Evolutionary conservation across 352 stramenopile species (phyloP), one percentile per base, ranked within the genome.

Genomic region (Phytopythium vexans): DNA sequence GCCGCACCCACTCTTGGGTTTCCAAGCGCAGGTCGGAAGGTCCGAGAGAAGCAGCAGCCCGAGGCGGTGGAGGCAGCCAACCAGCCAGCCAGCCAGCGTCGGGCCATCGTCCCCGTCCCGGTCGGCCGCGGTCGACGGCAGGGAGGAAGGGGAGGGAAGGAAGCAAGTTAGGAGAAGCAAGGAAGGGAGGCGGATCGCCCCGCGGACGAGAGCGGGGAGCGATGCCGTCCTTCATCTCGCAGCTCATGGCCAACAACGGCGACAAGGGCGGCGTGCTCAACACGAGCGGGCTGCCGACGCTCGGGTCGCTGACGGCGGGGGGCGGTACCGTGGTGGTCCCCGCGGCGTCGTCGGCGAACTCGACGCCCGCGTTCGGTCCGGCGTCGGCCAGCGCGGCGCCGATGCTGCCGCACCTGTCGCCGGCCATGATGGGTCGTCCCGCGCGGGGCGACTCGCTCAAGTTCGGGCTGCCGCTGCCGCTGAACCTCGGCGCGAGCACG

Each of bases 221-320:
- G 32, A 86, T 86, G 74, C 72, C 74, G 53, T 82, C 74, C 53
- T 86, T 86, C 59, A 70, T 86, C 49, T 77, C 74, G 35, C 70
- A 77, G 71, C 67, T 86, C 51, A 78, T 86, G 68, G 49, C 55
- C 16, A 52, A 27, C 43, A 51, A 32, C 11, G 39, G 41, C 33
- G 49, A 56, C 61, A 56, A 56, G 40, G 47, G 34, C 34, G 9
- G 49, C 50, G 56, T 51, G 43, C 56, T 70, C 45, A 66, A 66
- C 15, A 44, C 41, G 15, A 49, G 51, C 34, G 52, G 52, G 6
- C 37, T 60, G 4, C 54, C 54, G 31, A 46, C 54, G 33, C 47
- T 60, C 39, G 46, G 54, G n/a, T 54, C 53, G 21, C 32, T 59
- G 16, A 2, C 21, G 21, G 21, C 21, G 21, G 36, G 36, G 36